phyloP scores from a whole-genome alignment of 2,329 filamentous ascomycete species.

The Hymenoscyphus infarciens region DNA sequence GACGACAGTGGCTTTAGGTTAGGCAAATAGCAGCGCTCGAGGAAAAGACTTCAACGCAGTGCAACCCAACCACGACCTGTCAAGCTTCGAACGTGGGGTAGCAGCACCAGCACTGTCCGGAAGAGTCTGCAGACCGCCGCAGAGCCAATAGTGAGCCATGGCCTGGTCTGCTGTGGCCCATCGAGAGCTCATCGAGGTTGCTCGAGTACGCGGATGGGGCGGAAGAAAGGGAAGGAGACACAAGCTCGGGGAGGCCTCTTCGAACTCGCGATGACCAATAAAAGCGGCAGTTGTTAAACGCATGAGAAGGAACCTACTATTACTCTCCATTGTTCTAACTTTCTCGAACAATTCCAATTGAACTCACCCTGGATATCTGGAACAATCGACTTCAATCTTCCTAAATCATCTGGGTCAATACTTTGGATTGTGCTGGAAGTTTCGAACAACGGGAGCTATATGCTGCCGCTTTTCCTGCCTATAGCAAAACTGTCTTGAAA shows the following conservation, averaged over 20 bases:
- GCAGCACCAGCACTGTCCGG: conserved; percentile 5
- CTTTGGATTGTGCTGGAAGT: no score
- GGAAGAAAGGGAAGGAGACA: neutral
- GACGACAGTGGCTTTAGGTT: neutral
- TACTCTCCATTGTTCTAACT: no score
- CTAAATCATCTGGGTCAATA: no score
- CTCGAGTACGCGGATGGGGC: neutral
- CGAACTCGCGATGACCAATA: neutral
- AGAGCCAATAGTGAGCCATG: neutral
- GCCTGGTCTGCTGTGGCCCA: neutral
- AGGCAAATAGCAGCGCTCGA: conserved; percentile 6
- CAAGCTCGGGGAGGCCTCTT: neutral
- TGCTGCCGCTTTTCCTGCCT: no score
- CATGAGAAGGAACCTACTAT: no score
- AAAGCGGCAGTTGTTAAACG: neutral
- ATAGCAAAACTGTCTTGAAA: no score
- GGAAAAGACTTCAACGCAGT: neutral
- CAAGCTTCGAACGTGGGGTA: conserved; percentile 6
- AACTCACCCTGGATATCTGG: no score
- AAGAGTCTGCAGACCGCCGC: conserved; percentile 6
- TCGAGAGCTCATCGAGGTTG: neutral
- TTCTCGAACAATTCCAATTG: no score
- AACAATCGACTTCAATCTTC: no score
- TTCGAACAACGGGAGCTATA: no score
- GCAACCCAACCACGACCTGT: conserved; percentile 7